Conservation (phyloP, 768 basidiomycete species). For the Cystofilobasidium ferigula region DNA sequence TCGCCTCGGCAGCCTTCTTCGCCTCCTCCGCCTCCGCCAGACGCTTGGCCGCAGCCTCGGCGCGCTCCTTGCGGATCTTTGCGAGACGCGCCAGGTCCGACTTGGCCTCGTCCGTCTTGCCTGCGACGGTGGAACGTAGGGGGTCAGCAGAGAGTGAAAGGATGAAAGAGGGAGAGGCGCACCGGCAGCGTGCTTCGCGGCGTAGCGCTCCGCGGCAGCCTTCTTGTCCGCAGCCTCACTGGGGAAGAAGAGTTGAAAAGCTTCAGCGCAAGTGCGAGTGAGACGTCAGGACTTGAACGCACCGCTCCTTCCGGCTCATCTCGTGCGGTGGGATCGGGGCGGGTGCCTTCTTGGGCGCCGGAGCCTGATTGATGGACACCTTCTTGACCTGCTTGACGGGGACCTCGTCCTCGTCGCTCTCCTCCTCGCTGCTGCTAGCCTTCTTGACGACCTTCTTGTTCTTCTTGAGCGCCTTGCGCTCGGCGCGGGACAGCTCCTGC, state of each 20-base stretch:
- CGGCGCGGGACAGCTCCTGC: constrained; percentile 54
- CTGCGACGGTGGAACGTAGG: constrained; percentile 48
- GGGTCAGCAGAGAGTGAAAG: neutral
- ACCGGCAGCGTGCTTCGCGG: constrained; percentile 56
- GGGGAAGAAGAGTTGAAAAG: constrained; percentile 47
- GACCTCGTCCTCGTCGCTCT: constrained; percentile 57
- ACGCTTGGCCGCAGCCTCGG: constrained; percentile 73
- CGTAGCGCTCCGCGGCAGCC: constrained; percentile 74
- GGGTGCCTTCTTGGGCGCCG: constrained; percentile 28
- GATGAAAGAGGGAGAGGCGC: constrained; percentile 2
- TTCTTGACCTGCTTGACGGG: constrained; percentile 62
- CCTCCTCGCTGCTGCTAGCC: constrained; percentile 37
- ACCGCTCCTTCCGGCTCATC: constrained; percentile 37
- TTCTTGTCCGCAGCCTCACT: constrained; percentile 89
- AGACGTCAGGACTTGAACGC: constrained; percentile 16
- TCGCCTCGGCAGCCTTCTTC: constrained; percentile 20
- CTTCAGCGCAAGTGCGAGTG: neutral
- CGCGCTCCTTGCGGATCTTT: constrained; percentile 76
- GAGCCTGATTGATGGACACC: constrained; percentile 41
- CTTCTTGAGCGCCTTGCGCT: constrained; percentile 74
- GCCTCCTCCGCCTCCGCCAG: constrained; percentile 60
- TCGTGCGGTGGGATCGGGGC: neutral
- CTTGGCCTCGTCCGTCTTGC: constrained; percentile 86
- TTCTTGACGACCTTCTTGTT: constrained; percentile 46
- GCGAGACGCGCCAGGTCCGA: constrained; percentile 72